Conservation (phyloP, 2,329 filamentous ascomycete species). For the Ambrosiella cleistominuta region DNA sequence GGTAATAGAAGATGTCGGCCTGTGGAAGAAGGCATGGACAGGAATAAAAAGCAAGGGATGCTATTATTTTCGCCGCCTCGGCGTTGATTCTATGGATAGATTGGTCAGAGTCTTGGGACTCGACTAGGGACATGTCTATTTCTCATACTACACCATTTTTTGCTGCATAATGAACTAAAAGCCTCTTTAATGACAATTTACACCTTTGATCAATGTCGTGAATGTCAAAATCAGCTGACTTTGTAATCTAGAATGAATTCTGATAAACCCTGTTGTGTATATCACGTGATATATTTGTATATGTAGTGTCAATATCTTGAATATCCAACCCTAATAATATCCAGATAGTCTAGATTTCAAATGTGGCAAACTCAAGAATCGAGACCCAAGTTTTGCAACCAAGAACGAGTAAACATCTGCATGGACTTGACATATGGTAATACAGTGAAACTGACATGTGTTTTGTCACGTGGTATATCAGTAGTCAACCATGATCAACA, state of each 20-base stretch:
- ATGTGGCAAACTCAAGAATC: too few species aligned
- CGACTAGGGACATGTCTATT: neutral
- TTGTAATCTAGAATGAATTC: too few species aligned
- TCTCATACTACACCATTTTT: neutral
- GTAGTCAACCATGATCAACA: neutral
- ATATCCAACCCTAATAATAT: neutral
- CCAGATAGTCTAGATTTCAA: neutral
- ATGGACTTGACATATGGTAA: neutral
- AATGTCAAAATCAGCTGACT: neutral
- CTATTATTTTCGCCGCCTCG: slow-evolving; percentile 2
- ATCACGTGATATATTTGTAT: neutral
- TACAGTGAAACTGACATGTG: neutral
- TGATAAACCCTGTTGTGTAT: neutral
- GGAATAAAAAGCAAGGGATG: slow-evolving; percentile 10
- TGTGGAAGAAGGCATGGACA: neutral
- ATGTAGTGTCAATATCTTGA: neutral
- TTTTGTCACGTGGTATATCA: neutral
- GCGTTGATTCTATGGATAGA: neutral
- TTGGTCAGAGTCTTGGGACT: neutral
- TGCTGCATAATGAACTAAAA: neutral
- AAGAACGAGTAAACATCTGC: too few species aligned
- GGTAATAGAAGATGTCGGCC: neutral
- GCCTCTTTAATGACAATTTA: neutral
- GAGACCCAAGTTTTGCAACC: too few species aligned
- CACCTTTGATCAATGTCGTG: neutral